Conservation (phyloP, 768 basidiomycete genomes). For the Austroboletus festivus region DNA sequence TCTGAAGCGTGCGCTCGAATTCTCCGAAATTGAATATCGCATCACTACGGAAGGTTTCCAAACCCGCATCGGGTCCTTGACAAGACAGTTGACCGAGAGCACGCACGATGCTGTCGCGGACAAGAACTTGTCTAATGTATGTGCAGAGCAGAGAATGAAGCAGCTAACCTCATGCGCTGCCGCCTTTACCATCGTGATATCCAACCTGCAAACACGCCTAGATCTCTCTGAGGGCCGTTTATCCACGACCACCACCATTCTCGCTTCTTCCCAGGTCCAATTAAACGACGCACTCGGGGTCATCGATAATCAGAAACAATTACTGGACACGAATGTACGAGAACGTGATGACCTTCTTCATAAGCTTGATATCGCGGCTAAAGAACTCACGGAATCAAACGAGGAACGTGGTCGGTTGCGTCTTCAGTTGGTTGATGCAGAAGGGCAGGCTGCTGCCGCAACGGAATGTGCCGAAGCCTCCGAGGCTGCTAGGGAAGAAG, state of each 20-base stretch:
- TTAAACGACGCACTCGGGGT: conserved; percentile 14
- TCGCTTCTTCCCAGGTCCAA: conserved; percentile 17
- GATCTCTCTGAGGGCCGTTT: conserved; percentile 19
- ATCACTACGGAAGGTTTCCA: conserved; percentile 61
- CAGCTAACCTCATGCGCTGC: conserved; percentile 33
- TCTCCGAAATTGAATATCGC: conserved; percentile 63
- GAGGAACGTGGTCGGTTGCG: conserved; percentile 16
- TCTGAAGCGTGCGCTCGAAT: conserved; percentile 61
- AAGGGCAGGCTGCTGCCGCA: conserved; percentile 31
- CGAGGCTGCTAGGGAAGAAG: conserved; percentile 37
- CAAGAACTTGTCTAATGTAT: conserved; percentile 1
- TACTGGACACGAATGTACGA: conserved; percentile 12
- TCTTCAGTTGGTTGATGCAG: conserved; percentile 36
- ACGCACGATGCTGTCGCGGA: conserved; percentile 14
- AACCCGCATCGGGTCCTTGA: conserved; percentile 40
- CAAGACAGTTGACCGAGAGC: conserved; percentile 23
- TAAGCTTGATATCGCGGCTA: conserved; percentile 32
- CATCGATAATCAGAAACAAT: conserved; percentile 19
- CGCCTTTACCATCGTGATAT: conserved; percentile 40
- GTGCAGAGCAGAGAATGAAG: conserved; percentile 17
- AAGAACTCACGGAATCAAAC: conserved; percentile 36
- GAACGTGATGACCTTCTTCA: conserved; percentile 27
- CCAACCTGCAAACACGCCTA: conserved; percentile 34
- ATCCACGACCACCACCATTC: conserved; percentile 8
- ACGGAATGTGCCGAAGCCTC: conserved; percentile 31